These are phyloP conservation scores for Stipa capillata DNA, from an alignment of 176 grass and related monocot genomes.

Conservation along the genomic window DNA sequence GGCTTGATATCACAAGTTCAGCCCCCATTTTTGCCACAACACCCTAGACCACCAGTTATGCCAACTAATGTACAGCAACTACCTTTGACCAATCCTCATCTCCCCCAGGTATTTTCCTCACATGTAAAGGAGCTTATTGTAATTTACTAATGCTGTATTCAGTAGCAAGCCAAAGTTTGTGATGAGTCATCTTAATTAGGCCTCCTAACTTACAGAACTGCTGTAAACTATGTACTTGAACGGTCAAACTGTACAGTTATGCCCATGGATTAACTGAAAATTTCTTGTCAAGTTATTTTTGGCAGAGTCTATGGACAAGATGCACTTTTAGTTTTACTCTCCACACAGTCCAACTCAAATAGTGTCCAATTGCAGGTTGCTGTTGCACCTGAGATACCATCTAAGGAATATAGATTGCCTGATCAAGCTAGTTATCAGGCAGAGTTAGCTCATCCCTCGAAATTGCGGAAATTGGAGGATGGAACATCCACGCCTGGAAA, in stretches of 20 bases:
- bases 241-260: neutral
- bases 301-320: neutral
- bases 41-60: constrained; percentile 34
- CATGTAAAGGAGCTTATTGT: neutral
- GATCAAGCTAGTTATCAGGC: constrained; percentile 35
- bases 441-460: constrained; percentile 45
- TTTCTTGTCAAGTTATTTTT: neutral
- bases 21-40: constrained; percentile 41
- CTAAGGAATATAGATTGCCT: constrained; percentile 26
- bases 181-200: neutral
- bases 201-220: neutral
- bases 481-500: constrained; percentile 27
- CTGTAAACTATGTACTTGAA: constrained; percentile 5
- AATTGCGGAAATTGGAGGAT: constrained; percentile 67
- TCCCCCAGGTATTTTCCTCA: constrained; percentile 56
- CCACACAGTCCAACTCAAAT: constrained; percentile 15
- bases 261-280: neutral
- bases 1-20: constrained; percentile 47
- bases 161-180: neutral
- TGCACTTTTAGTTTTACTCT: neutral
- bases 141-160: neutral
- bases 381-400: constrained; percentile 23
- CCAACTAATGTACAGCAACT: constrained; percentile 35
- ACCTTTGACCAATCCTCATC: constrained; percentile 33
- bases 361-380: constrained; percentile 34